phyloP scores from a whole-genome alignment of 305 asterid genomes.

The Fraxinus latifolia region DNA sequence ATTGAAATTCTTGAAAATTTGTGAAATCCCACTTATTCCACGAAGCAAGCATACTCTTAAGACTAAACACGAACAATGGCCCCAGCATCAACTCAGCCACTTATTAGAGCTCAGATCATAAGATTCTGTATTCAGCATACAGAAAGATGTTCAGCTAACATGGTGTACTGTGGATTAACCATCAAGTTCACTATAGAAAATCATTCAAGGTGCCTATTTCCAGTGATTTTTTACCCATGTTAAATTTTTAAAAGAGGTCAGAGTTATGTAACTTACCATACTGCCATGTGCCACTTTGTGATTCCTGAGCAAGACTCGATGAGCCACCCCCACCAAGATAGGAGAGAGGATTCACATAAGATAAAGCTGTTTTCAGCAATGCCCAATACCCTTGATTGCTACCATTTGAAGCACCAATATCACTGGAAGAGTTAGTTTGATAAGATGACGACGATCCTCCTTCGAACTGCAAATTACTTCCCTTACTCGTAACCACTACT shows the following conservation, averaged over 20 bases:
- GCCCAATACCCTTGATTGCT: conserved; percentile 70
- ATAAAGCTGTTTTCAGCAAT: conserved; percentile 50
- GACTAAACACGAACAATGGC: background rate
- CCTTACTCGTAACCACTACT: conserved; percentile 48
- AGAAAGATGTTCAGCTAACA: background rate
- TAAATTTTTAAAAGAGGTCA: conserved; percentile 9
- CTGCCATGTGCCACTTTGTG: conserved; percentile 53
- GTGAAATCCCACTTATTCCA: background rate
- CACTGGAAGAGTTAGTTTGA: conserved; percentile 35
- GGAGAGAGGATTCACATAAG: conserved; percentile 73
- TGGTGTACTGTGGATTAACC: background rate
- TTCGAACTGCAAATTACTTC: conserved; percentile 27
- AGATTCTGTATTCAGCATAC: background rate
- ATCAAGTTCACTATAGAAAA: conserved; percentile 1
- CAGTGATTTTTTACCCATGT: background rate
- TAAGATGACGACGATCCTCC: conserved; percentile 31
- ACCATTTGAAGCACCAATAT: conserved; percentile 42
- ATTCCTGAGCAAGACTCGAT: conserved; percentile 39
- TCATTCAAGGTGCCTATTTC: background rate
- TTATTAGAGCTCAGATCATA: background rate
- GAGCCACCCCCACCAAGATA: conserved; percentile 52
- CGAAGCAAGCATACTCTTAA: background rate
- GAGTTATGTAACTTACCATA: conserved; percentile 44
- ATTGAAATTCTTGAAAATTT: background rate
- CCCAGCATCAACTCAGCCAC: background rate